These are phyloP conservation scores for Talaromyces nanjingensis DNA, from an alignment of 495 filamentous ascomycete species.

Conservation along the genomic window DNA sequence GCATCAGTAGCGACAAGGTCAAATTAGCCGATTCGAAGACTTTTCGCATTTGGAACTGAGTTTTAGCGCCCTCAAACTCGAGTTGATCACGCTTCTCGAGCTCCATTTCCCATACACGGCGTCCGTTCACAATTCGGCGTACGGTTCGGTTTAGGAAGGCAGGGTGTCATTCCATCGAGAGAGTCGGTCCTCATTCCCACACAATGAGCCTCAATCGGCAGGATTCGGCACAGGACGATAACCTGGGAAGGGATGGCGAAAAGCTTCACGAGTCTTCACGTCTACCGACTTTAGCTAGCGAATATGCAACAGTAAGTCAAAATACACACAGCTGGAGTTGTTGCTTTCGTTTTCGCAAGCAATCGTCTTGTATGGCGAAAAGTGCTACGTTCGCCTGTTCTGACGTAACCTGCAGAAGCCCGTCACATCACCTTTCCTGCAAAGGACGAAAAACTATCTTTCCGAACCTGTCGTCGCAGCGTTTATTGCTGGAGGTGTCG, in stretches of 20 bases:
- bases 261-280: constrained; percentile 12
- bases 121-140: neutral
- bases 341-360: neutral
- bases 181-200: neutral
- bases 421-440: constrained; percentile 9
- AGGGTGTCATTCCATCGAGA: neutral
- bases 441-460: constrained; percentile 19
- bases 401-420: neutral
- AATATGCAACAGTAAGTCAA: constrained; percentile 3
- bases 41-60: neutral
- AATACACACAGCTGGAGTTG: neutral
- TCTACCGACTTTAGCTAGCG: constrained; percentile 8
- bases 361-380: neutral
- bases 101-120: neutral
- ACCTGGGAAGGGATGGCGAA: neutral
- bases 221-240: neutral
- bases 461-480: constrained; percentile 75
- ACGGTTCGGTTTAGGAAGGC: neutral
- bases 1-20: constrained; percentile 3
- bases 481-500: constrained; percentile 92
- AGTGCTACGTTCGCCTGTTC: neutral
- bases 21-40: constrained; percentile 1
- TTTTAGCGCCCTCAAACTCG: neutral
- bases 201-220: constrained; percentile 9
- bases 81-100: neutral